Base-by-base conservation (phyloP, 257 asterid genomes). In the Linaria vulgaris region DNA sequence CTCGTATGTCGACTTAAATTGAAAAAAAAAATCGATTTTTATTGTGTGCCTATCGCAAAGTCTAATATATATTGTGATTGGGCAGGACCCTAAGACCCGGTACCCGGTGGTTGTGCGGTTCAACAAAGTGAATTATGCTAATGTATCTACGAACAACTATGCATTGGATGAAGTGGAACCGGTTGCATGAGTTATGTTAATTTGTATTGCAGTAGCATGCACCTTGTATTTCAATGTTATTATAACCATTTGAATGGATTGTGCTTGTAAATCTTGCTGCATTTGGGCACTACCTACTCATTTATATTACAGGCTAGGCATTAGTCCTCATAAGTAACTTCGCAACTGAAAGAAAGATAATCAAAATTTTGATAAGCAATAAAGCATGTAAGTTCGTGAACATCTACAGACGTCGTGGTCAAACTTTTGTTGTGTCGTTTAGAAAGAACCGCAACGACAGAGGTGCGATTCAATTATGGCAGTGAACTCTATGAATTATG, bases 71-170 rank as follows among this genome's bases (percentile, higher is more conserved):
- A 41, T 74, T 31, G 24, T 52, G 4, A 44, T 12, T 54, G 52
- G 48, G 69, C 86, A 83, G 89, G 89, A 83, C 49, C 89, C 89
- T 3, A 72, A 78, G 57, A 72, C 80, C 25, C 78, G 89, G 21
- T 83, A 83, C 59, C 89, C 84, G 11, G 89, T 78, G 57, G 89
- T 83, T 9, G 86, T 83, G 72, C 61, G 89, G 79, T 83, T 83
- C 67, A 78, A 63, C 80, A 83, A 83, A 63, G 89, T 80, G 78
- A 83, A 80, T 54, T 80, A 80, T 56, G 83, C 89, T 3, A 78
- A 78, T 71, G 81, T 80, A 60, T 83, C 89, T 3, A 83, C 89
- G 56, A 83, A 83, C 88, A 83, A 83, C 74, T 83, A 77, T 50
- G 82, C 84, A 17, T 75, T 83, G 82, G 89, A 80, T 66, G 89